These are phyloP conservation scores for Avena sativa DNA, from an alignment of 176 grass and related monocot species.

Conservation along the genomic window DNA sequence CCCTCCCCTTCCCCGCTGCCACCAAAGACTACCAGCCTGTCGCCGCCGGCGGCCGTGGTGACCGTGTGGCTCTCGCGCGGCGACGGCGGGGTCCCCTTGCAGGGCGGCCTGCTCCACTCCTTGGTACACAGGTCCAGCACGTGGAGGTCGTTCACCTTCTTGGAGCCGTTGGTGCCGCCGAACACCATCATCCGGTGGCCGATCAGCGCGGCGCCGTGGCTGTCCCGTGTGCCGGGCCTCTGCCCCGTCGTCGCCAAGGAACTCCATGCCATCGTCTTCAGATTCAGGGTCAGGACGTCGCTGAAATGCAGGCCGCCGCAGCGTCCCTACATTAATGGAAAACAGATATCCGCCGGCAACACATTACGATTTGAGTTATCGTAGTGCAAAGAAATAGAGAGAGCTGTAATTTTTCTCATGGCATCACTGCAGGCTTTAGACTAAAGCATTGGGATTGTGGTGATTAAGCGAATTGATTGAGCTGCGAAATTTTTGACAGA, in stretches of 20 bases:
- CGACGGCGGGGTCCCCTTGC: constrained; percentile 70
- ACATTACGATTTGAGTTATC: neutral
- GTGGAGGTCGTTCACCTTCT: constrained; percentile 94
- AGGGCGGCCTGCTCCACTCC: constrained; percentile 76
- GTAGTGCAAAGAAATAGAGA: neutral
- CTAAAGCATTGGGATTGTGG: neutral
- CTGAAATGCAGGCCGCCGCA: constrained; percentile 96
- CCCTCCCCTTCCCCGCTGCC: constrained; percentile 93
- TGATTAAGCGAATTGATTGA: neutral
- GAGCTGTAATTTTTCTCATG: neutral
- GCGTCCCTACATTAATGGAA: constrained; percentile 61
- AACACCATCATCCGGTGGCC: constrained; percentile 93
- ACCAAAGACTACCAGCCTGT: constrained; percentile 81
- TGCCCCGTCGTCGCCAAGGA: constrained; percentile 74
- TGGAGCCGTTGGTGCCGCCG: constrained; percentile 85
- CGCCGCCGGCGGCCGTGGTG: constrained; percentile 53
- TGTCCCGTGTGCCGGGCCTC: constrained; percentile 86
- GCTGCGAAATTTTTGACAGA: neutral
- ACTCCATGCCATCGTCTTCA: constrained; percentile 90
- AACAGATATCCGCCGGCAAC: neutral
- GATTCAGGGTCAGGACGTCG: constrained; percentile 79
- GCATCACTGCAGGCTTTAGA: neutral
- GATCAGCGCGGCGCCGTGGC: constrained; percentile 67
- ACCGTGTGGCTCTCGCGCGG: constrained; percentile 90
- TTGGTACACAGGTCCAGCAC: constrained; percentile 75